Evolutionary conservation across 2,329 filamentous ascomycete genomes (phyloP).

Genomic region (Diplocarpon rosae): DNA sequence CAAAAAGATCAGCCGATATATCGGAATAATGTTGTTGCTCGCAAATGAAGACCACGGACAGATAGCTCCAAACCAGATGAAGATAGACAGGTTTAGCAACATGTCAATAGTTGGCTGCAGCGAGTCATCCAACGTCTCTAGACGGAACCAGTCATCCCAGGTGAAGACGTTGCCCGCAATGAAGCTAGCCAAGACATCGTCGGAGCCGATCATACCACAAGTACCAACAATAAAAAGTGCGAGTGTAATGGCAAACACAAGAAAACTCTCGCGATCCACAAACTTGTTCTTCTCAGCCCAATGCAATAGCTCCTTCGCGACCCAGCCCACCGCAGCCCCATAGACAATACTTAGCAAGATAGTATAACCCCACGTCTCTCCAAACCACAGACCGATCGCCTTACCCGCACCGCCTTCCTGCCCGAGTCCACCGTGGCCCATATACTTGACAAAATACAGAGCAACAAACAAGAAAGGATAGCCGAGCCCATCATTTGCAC

Average conservation of each 20-base stretch:
- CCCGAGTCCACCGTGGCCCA: constrained; percentile 43
- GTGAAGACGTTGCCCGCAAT: constrained; percentile 86
- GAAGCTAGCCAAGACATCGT: constrained; percentile 80
- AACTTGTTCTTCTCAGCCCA: constrained; percentile 74
- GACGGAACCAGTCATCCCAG: constrained; percentile 88
- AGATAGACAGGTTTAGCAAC: constrained; percentile 72
- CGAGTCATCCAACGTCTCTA: constrained; percentile 80
- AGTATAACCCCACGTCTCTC: constrained; percentile 74
- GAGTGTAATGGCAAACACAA: constrained; percentile 60
- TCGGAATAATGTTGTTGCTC: constrained; percentile 56
- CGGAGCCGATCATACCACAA: constrained; percentile 54
- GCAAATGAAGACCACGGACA: constrained; percentile 69
- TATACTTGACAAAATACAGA: constrained; percentile 72
- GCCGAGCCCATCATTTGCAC: constrained; percentile 74
- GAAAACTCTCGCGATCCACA: constrained; percentile 32
- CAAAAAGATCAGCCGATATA: constrained; percentile 61
- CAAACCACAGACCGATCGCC: constrained; percentile 74
- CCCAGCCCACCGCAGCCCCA: constrained; percentile 65
- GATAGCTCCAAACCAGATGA: constrained; percentile 83
- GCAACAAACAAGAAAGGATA: constrained; percentile 84
- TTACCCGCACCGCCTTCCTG: constrained; percentile 45
- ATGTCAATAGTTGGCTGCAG: constrained; percentile 93
- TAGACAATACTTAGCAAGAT: constrained; percentile 72
- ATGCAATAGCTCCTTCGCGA: constrained; percentile 63
- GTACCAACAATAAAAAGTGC: constrained; percentile 82